Evolutionary conservation across 148 eudicot species (phyloP).

Genomic region (Camellia lanceoleosa): DNA sequence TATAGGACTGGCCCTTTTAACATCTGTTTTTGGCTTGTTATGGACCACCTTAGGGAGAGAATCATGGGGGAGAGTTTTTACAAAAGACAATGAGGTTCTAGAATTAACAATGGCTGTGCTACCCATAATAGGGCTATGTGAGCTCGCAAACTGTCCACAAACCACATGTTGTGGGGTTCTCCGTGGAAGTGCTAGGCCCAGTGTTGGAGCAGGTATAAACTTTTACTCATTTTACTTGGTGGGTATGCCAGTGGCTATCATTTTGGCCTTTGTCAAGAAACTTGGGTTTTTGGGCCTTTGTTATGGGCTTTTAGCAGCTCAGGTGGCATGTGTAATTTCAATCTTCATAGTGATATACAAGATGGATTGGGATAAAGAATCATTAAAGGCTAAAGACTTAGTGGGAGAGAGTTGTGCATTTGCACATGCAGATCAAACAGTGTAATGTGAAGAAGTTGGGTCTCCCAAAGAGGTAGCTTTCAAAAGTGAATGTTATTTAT

Average conservation of each 20-base stretch:
- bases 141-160: conserved; percentile 91
- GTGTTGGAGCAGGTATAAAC: conserved; percentile 65
- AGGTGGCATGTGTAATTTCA: conserved; percentile 56
- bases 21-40: conserved; percentile 52
- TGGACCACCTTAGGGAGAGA: conserved; percentile 66
- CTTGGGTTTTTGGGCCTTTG: conserved; percentile 73
- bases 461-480: conserved; percentile 16
- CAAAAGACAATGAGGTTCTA: conserved; percentile 59
- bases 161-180: conserved; percentile 86
- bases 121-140: conserved; percentile 81
- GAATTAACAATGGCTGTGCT: conserved; percentile 55
- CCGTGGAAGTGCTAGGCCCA: conserved; percentile 75
- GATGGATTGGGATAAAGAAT: conserved; percentile 72
- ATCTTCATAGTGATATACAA: conserved; percentile 51
- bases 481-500: conserved; percentile 20
- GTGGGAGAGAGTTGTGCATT: conserved; percentile 42
- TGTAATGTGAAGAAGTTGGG: conserved; percentile 35
- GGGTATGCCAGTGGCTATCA: conserved; percentile 72
- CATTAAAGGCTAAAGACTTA: conserved; percentile 65
- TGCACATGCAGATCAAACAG: conserved; percentile 28
- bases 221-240: conserved; percentile 74
- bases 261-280: conserved; percentile 50
- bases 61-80: conserved; percentile 69
- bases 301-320: conserved; percentile 82
- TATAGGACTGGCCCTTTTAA: conserved; percentile 43